A percentile compares a stretch with the other conserved stretches of the same genome.
These are phyloP conservation scores for Plasmodium gonderi DNA, from an alignment of 169 alveolate genomes.

Conservation along the genomic window DNA sequence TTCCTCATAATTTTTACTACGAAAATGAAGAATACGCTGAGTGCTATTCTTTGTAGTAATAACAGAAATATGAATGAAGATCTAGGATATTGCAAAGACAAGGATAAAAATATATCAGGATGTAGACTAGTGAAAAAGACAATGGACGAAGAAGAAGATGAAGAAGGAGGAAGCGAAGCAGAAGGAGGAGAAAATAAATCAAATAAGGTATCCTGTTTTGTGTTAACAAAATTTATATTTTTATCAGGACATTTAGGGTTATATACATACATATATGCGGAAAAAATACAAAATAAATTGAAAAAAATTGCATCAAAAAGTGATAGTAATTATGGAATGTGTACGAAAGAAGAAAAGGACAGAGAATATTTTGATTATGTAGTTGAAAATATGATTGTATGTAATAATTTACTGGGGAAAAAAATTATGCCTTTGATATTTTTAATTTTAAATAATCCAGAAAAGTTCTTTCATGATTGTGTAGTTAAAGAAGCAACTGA, in stretches of 20 bases:
- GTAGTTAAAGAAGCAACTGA: background rate
- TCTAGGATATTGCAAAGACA: background rate
- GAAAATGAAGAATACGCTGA: slow-evolving; percentile 19
- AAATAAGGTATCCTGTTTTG: slow-evolving; percentile 26
- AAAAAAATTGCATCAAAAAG: slow-evolving; percentile 36
- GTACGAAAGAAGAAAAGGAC: slow-evolving; percentile 69
- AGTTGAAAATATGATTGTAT: slow-evolving; percentile 68
- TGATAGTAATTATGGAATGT: slow-evolving; percentile 70
- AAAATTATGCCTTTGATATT: slow-evolving; percentile 59
- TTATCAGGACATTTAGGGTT: slow-evolving; percentile 66
- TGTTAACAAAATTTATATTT: slow-evolving; percentile 41
- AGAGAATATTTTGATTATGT: slow-evolving; percentile 70
- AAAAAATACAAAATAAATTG: slow-evolving; percentile 50
- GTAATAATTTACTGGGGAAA: slow-evolving; percentile 60
- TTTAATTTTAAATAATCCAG: slow-evolving; percentile 49
- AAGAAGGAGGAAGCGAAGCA: background rate
- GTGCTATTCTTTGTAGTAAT: background rate
- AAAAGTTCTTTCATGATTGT: slow-evolving; percentile 32
- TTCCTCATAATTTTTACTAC: slow-evolving; percentile 25
- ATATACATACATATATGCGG: slow-evolving; percentile 71
- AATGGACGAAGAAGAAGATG: background rate
- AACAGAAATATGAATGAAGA: background rate
- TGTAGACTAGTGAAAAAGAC: background rate
- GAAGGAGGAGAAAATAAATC: background rate
- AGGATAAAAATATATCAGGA: background rate